Evolutionary conservation across 352 stramenopile species (phyloP).

Genomic region (Pythium rhizo-oryzae): DNA sequence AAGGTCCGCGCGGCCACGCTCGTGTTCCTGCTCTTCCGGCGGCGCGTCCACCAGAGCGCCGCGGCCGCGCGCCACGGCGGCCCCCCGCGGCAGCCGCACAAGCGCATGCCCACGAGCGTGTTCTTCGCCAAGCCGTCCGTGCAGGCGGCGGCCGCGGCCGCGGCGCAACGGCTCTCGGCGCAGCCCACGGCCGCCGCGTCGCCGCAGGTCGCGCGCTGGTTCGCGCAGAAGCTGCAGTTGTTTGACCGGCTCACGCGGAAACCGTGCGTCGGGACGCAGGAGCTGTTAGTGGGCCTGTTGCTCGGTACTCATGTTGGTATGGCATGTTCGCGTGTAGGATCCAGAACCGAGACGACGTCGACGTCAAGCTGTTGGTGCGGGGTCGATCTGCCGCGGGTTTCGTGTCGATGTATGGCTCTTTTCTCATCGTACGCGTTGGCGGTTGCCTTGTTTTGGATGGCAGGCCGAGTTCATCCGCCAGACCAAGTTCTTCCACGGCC

Average conservation of each 20-base stretch:
- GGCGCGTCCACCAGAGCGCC: conserved; percentile 12
- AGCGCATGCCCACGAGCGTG: conserved; percentile 19
- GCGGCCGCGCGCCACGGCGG: conserved; percentile 1
- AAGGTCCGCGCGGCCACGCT: conserved; percentile 38
- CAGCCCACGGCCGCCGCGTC: neutral
- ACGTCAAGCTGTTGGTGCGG: conserved; percentile 52
- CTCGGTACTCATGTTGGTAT: neutral
- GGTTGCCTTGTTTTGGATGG: neutral
- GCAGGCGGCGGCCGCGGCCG: conserved; percentile 6
- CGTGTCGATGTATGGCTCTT: neutral
- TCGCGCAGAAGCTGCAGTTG: conserved; percentile 28
- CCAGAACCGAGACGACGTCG: conserved; percentile 44
- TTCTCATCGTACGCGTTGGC: neutral
- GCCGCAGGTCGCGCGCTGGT: conserved; percentile 23
- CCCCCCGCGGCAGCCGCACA: neutral
- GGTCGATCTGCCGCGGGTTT: neutral
- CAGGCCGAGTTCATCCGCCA: conserved; percentile 43
- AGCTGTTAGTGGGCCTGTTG: neutral
- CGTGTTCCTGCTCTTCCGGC: conserved; percentile 34
- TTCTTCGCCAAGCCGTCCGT: conserved; percentile 18
- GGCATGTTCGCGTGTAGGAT: conserved; percentile 25
- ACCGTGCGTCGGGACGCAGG: conserved; percentile 26
- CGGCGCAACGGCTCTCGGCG: conserved; percentile 12
- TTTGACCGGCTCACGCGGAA: conserved; percentile 38
- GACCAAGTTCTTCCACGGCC: conserved; percentile 33